A percentile compares a stretch with the other conserved stretches of the same genome.
Conservation (phyloP, 768 basidiomycete species). For the Neoboletus brunneissimus region DNA sequence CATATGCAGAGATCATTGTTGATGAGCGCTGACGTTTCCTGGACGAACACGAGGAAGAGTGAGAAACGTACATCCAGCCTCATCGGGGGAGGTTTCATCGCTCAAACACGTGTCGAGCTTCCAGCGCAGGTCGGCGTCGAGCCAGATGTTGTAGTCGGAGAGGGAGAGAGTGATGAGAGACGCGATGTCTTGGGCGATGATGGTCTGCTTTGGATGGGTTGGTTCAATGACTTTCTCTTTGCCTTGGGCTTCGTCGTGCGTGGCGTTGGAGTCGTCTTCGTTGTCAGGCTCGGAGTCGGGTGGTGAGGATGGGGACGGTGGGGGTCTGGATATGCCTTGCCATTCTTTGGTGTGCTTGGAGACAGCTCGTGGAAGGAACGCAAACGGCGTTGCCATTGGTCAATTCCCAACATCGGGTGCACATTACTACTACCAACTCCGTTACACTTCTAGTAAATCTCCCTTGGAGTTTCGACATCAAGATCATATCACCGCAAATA, state of each 20-base stretch:
- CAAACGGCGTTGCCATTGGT: slow-evolving; percentile 32
- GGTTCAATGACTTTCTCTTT: slow-evolving; percentile 19
- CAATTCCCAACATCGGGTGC: neutral
- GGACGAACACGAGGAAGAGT: neutral
- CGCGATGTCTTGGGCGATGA: slow-evolving; percentile 44
- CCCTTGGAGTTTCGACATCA: neutral
- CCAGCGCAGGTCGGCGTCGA: slow-evolving; percentile 51
- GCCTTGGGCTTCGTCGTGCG: slow-evolving; percentile 25
- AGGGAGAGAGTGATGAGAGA: slow-evolving; percentile 55
- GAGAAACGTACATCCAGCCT: slow-evolving; percentile 49
- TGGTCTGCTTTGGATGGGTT: slow-evolving; percentile 16
- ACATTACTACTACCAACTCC: neutral
- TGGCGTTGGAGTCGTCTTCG: neutral
- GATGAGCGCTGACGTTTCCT: neutral
- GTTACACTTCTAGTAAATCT: neutral
- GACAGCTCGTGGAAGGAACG: slow-evolving; percentile 49
- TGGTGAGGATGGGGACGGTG: slow-evolving; percentile 6
- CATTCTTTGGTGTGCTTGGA: slow-evolving; percentile 33
- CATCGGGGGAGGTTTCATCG: slow-evolving; percentile 8
- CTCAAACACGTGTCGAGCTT: slow-evolving; percentile 39
- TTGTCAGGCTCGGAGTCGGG: slow-evolving; percentile 9
- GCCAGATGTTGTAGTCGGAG: slow-evolving; percentile 72
- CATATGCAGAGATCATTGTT: neutral
- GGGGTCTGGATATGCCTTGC: slow-evolving; percentile 13
- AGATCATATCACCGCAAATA: neutral